Evolutionary conservation across 805 yeast species (phyloP).

Genomic region (Candida ortonii): DNA sequence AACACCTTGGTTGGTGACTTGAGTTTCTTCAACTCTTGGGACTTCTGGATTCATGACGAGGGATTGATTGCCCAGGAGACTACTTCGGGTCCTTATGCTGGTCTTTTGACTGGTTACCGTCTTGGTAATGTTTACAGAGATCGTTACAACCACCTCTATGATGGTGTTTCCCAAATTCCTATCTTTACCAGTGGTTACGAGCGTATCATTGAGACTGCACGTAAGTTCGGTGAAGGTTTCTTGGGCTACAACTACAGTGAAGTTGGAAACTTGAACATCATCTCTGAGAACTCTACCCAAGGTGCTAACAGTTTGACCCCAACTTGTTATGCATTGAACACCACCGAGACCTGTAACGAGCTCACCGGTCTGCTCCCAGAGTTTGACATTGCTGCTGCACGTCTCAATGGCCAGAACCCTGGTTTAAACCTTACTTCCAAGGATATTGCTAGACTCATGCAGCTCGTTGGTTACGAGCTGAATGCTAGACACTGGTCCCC

Average conservation of each 20-base stretch:
- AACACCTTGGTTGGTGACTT: constrained; percentile 40
- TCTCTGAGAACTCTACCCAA: constrained; percentile 43
- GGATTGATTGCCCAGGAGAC: constrained; percentile 43
- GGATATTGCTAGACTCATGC: constrained; percentile 52
- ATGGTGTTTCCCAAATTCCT: constrained; percentile 37
- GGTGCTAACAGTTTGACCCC: constrained; percentile 56
- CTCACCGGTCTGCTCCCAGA: constrained; percentile 36
- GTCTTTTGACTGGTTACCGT: constrained; percentile 43
- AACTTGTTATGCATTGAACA: constrained; percentile 30
- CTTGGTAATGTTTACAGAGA: constrained; percentile 49
- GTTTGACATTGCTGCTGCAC: constrained; percentile 45
- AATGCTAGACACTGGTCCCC: constrained; percentile 63
- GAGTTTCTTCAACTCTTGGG: constrained; percentile 46
- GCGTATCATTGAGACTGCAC: constrained; percentile 51
- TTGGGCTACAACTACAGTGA: constrained; percentile 41
- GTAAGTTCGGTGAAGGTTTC: constrained; percentile 56
- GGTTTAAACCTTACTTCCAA: constrained; percentile 46
- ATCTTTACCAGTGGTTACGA: constrained; percentile 52
- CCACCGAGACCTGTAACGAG: constrained; percentile 32
- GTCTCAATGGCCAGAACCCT: constrained; percentile 51
- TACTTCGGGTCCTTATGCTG: constrained; percentile 46
- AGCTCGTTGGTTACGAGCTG: constrained; percentile 67
- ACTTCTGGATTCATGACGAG: constrained; percentile 24
- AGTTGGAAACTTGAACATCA: constrained; percentile 36
- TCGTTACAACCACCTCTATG: constrained; percentile 46